Percentiles rank a stretch among this genome's conserved stretches.
Evolutionary conservation across 2,329 filamentous ascomycete species (phyloP).

Genomic region (Apiospora pterosperma): DNA sequence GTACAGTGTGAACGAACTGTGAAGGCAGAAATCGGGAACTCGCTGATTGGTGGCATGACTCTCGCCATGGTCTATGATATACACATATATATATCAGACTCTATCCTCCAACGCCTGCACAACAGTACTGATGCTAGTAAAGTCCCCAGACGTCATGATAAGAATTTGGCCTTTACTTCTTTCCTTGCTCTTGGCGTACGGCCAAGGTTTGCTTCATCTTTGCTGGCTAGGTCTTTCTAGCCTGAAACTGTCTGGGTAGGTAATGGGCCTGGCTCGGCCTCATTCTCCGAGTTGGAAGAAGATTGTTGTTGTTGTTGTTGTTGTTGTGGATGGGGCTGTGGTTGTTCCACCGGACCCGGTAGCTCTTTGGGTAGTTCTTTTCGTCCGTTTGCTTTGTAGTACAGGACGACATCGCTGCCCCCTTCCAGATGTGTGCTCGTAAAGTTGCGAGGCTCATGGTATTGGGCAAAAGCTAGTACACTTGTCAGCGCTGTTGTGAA

Average conservation of each 20-base stretch:
- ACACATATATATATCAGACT: background rate
- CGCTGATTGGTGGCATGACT: background rate
- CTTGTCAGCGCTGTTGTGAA: conserved; percentile 13
- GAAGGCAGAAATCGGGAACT: background rate
- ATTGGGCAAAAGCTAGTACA: conserved; percentile 59
- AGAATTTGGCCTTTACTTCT: too few species aligned
- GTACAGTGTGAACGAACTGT: background rate
- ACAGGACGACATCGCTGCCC: conserved; percentile 88
- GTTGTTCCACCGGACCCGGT: conserved; percentile 12
- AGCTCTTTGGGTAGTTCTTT: conserved; percentile 53
- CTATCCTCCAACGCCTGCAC: background rate
- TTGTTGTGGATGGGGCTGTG: background rate
- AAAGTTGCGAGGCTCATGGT: conserved; percentile 94
- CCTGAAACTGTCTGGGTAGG: background rate
- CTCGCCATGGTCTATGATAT: background rate
- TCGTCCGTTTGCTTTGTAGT: conserved; percentile 89
- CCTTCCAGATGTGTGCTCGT: conserved; percentile 89
- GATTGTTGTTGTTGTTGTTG: background rate
- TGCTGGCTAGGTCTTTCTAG: background rate
- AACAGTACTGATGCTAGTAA: too few species aligned
- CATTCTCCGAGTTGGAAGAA: background rate
- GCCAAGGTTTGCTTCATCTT: background rate
- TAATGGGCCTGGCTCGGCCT: background rate
- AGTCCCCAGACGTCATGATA: too few species aligned
- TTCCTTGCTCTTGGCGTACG: too few species aligned